Evolutionary conservation across 2,329 filamentous ascomycete species (phyloP), one percentile per base, ranked within the genome.

Genomic region (Talaromyces albobiverticillius): DNA sequence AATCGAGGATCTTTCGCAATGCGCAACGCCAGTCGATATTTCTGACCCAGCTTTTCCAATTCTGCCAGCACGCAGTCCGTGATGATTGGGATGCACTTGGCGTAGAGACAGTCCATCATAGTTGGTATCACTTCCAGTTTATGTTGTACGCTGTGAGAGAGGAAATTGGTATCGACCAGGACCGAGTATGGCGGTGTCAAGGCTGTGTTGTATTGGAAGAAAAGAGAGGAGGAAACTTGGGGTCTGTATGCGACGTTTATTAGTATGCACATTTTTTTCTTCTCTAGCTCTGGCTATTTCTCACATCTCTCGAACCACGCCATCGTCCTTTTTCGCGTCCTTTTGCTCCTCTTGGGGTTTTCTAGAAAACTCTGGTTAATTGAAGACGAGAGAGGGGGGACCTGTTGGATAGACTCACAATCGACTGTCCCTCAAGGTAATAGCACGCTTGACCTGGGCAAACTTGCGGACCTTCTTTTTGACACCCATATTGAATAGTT

Each of bases 391-490:
- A 52, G 18, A 18, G 20, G 42, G 23, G 13, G 16, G 38, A 43
- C 13, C 13, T 6, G 16, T 29, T 22, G 36, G n/a, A 22, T 36
- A 29, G 18, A 65, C 64, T 31, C 61, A 69, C 70, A 95, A 79
- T 54, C 91, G 82, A 43, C 83, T 84, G 78, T 97, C 92, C 55
- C 85, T 84, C 66, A 88, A 84, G 46, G 89, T 86, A 63, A 96
- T 91, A 51, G 96, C 78, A 62, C 90, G 82, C 78, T 96, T 95
- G 67, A 91, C 83, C 69, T 81, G 77, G 47, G 85, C 93, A 71
- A 96, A 97, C 78, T 96, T 96, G 77, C 92, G 86, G 51, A 90
- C 95, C 71, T 86, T 90, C 79, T 95, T 96, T 59, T 86, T 84
- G 62, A 91, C 84, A 75, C 91, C 92, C 93, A 96, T 96, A n/a